phyloP scores from a whole-genome alignment of 2,329 filamentous ascomycete species.

The Xylariomycetidae sp. region DNA sequence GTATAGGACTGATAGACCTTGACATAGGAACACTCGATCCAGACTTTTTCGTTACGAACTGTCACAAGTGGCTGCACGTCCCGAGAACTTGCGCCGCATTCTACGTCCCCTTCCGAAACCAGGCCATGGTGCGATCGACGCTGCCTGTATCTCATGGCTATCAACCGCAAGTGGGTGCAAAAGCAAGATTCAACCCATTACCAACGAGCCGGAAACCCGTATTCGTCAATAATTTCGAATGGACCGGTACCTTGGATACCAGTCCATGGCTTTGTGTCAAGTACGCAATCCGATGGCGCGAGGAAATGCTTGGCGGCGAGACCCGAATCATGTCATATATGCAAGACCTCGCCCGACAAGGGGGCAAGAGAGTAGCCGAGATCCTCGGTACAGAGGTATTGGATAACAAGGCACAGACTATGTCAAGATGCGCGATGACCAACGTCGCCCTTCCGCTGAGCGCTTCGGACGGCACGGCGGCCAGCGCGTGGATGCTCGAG shows the following conservation, averaged over 20 bases:
- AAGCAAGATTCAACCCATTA: constrained; percentile 34
- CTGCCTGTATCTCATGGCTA: constrained; percentile 80
- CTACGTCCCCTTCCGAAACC: constrained; percentile 71
- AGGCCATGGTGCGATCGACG: constrained; percentile 65
- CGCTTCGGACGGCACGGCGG: constrained; percentile 20
- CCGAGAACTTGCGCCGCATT: constrained; percentile 77
- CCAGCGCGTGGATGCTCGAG: constrained; percentile 50
- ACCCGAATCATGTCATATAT: constrained; percentile 59
- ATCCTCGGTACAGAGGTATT: constrained; percentile 65
- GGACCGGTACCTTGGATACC: constrained; percentile 69
- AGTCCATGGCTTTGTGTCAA: constrained; percentile 66
- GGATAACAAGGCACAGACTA: constrained; percentile 55
- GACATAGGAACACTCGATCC: constrained; percentile 62
- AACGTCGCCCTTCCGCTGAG: constrained; percentile 69
- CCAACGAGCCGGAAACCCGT: constrained; percentile 41
- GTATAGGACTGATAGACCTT: constrained; percentile 70
- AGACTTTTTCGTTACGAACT: constrained; percentile 84
- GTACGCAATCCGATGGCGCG: constrained; percentile 65
- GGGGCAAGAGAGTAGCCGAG: constrained; percentile 53
- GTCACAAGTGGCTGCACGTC: constrained; percentile 83
- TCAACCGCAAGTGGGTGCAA: constrained; percentile 34
- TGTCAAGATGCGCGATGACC: constrained; percentile 62
- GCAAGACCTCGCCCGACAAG: constrained; percentile 55
- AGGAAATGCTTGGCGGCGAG: constrained; percentile 67
- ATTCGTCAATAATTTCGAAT: constrained; percentile 70